phyloP scores from a whole-genome alignment of 495 filamentous ascomycete genomes.

The Sporormia fimetaria region DNA sequence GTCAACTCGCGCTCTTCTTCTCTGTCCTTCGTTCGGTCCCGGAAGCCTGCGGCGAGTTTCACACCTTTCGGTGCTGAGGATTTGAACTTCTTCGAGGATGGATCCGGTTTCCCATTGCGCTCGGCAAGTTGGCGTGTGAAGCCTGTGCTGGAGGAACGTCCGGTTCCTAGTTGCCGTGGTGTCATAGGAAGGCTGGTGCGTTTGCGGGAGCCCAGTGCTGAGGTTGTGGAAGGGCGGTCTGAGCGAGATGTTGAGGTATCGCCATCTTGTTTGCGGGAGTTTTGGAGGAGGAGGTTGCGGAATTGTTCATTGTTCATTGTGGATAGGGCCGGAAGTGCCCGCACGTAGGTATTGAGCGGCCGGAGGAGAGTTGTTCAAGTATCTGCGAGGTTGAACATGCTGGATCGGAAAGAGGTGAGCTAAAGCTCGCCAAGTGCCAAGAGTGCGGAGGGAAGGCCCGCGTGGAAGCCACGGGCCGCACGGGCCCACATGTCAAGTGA shows the following conservation, averaged over 20 bases:
- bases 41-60: constrained; percentile 67
- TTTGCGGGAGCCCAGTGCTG: constrained; percentile 44
- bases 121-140: constrained; percentile 83
- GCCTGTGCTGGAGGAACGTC: constrained; percentile 44
- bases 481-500: too few species aligned
- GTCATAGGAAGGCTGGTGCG: constrained; percentile 36
- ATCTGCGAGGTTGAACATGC: too few species aligned
- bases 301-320: constrained; percentile 96
- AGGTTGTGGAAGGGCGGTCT: constrained; percentile 21
- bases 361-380: too few species aligned
- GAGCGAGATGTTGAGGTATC: constrained; percentile 29
- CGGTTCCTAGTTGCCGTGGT: too few species aligned
- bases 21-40: constrained; percentile 60
- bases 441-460: too few species aligned
- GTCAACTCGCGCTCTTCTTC: constrained; percentile 36
- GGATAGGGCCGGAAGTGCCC: constrained; percentile 1
- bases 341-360: not conserved
- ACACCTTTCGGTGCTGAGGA: constrained; percentile 74
- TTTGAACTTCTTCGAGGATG: constrained; percentile 55
- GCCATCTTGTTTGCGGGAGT: constrained; percentile 28
- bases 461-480: too few species aligned
- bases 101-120: constrained; percentile 45
- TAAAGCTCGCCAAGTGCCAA: too few species aligned
- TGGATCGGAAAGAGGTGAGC: too few species aligned
- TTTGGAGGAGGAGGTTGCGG: constrained; percentile 64